phyloP scores from a whole-genome alignment of 345 rosid genomes.

The Gossypium mustelinum region DNA sequence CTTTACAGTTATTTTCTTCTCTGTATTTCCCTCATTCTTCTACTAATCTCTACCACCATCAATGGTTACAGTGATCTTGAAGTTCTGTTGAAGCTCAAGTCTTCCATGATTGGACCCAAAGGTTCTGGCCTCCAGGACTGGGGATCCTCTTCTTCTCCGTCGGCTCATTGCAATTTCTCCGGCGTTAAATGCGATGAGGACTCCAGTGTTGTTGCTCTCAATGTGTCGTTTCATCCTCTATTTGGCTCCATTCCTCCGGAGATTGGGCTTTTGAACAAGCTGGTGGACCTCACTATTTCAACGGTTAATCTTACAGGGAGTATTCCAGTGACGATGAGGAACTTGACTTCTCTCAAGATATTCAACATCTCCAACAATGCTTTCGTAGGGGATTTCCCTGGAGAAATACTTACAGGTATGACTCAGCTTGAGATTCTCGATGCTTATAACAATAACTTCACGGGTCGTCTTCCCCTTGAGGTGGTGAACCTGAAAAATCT shows the following conservation, averaged over 20 bases:
- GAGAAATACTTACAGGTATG: conserved; percentile 45
- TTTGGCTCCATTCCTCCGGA: conserved; percentile 62
- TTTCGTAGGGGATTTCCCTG: conserved; percentile 53
- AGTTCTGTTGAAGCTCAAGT: conserved; percentile 57
- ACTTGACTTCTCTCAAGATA: conserved; percentile 49
- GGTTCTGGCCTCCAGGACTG: conserved; percentile 68
- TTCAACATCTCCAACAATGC: conserved; percentile 65
- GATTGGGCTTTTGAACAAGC: conserved; percentile 53
- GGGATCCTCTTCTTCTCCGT: conserved; percentile 37
- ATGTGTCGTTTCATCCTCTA: conserved; percentile 45
- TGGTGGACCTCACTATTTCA: conserved; percentile 58
- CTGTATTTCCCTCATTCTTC: conserved; percentile 20
- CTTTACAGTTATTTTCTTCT: conserved; percentile 13
- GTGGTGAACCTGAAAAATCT: conserved; percentile 47
- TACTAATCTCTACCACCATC: conserved; percentile 24
- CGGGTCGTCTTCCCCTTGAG: conserved; percentile 52
- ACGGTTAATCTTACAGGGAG: conserved; percentile 47
- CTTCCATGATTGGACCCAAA: conserved; percentile 49
- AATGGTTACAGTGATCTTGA: conserved; percentile 45
- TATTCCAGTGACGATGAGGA: conserved; percentile 52
- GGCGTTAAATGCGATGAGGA: conserved; percentile 64
- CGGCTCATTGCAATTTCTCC: conserved; percentile 72
- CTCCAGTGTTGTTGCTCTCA: conserved; percentile 54
- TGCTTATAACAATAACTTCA: conserved; percentile 63
- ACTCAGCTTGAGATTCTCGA: conserved; percentile 56